A percentile compares a stretch with the other conserved stretches of the same genome.
phyloP scores from a whole-genome alignment of 108 stramenopile genomes.

The Thalassiosira profunda region DNA sequence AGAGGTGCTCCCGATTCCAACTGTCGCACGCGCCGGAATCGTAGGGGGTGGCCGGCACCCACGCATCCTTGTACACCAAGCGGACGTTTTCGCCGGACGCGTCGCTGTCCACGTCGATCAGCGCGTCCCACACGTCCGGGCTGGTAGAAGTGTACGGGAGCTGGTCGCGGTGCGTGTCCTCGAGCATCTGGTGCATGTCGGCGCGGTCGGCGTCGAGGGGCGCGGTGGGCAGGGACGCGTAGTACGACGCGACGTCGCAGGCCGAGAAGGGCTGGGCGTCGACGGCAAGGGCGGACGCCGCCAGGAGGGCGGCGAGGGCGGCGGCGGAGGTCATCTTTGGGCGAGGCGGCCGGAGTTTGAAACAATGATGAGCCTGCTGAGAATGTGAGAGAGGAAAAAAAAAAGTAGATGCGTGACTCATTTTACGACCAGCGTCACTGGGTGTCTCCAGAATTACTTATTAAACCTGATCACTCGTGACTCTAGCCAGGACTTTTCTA shows the following conservation, averaged over 20 bases:
- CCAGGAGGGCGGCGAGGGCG: too few species aligned
- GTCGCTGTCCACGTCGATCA: constrained; percentile 58
- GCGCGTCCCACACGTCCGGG: constrained; percentile 70
- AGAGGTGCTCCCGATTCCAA: constrained; percentile 87
- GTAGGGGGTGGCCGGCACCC: constrained; percentile 28
- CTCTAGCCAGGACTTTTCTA: too few species aligned
- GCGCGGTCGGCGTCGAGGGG: neutral
- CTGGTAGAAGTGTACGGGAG: constrained; percentile 60
- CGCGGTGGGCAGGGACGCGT: constrained; percentile 8
- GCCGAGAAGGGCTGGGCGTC: constrained; percentile 4
- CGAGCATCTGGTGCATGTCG: constrained; percentile 35
- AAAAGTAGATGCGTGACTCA: too few species aligned
- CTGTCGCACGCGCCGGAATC: constrained; percentile 38
- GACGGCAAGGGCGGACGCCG: neutral
- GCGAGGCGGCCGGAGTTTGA: too few species aligned
- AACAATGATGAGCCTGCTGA: too few species aligned
- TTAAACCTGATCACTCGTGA: too few species aligned
- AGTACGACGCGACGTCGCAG: constrained; percentile 25
- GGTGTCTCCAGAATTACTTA: too few species aligned
- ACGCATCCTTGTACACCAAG: constrained; percentile 47
- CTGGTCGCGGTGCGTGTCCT: constrained; percentile 48
- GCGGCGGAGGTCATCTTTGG: too few species aligned
- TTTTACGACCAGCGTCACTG: too few species aligned
- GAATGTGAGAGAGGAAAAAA: too few species aligned
- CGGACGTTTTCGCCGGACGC: constrained; percentile 29